A percentile compares a stretch with the other conserved stretches of the same genome.
These are phyloP conservation scores for Mortierella sp. DNA, from an alignment of 371 early-diverging fungal genomes.

Conservation along the genomic window DNA sequence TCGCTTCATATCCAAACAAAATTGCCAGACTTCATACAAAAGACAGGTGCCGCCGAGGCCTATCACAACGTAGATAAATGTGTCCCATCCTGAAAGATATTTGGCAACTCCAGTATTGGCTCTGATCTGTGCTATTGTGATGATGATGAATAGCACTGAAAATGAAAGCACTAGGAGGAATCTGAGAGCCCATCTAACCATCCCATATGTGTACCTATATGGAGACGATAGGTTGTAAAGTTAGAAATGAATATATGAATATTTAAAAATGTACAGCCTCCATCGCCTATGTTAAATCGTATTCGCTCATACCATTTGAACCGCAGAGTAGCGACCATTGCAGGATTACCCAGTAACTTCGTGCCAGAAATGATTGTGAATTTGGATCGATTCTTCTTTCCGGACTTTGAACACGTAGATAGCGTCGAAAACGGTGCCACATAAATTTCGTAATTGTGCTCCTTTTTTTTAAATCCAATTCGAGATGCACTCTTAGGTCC, in stretches of 20 bases:
- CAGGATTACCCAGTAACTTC: conserved; percentile 45
- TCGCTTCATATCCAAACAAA: too few relatives aligned
- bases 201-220: not conserved
- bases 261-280: too few relatives aligned
- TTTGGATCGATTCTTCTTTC: conserved; percentile 9
- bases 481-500: not conserved
- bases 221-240: conserved; percentile 5
- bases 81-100: too few relatives aligned
- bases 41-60: too few relatives aligned
- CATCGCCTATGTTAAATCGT: not conserved
- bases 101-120: too few relatives aligned
- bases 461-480: not conserved
- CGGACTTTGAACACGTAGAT: conserved; percentile 19
- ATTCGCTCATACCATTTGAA: conserved; percentile 35
- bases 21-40: too few relatives aligned
- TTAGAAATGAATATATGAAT: not conserved
- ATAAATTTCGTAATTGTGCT: conserved; percentile 36
- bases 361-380: conserved; percentile 32
- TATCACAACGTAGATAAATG: too few relatives aligned
- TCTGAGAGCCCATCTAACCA: too few relatives aligned
- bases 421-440: conserved; percentile 41
- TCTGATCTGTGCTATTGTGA: conserved; percentile 25
- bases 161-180: conserved; percentile 17
- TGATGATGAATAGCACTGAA: conserved; percentile 9
- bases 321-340: conserved; percentile 33